Base-by-base conservation (phyloP, 139 green algal genomes). In the Chlorella vulgaris region DNA sequence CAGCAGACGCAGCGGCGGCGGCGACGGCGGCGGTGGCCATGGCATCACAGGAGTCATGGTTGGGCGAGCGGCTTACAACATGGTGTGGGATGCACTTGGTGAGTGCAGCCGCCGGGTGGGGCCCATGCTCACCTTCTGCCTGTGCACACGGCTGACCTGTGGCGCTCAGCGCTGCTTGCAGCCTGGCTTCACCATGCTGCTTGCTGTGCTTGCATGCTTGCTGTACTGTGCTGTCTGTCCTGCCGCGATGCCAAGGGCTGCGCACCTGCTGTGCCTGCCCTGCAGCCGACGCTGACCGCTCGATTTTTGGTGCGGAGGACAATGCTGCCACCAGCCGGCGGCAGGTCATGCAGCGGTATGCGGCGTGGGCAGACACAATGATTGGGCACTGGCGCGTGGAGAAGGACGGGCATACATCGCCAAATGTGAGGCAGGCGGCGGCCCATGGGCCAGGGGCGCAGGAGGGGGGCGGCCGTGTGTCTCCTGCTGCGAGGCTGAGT, bases 41-140 rank as follows among this genome's bases (percentile, higher is more conserved):
- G 40, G 69, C 33, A 60, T 98, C 2, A 74, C 93, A 51, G 96
- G 96, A 0, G 95, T 98, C 28, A 99, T 99, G 96, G 89, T 97
- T 53, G 93, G 96, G 8, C 81, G 96, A 0, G 90, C 89, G 1
- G 96, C 96, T 0, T 98, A 98, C 87, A 90, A 94, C 70, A 80
- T 91, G 65, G 92, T 93, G 2, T 98, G 95, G 95, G 82, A 93
- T 38, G 83, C 90, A 42, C 86, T 97, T 71, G 82, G 78, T n/a
- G 73, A 38, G 73, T 15, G 15, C 55, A n/a, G 18, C 55, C 55
- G n/a, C 18, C 47, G n/a, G 18, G 22, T 65, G 55, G 5, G n/a
- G n/a, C n/a, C n/a, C n/a, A n/a, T n/a, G n/a, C n/a, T n/a, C 21
- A n/a, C 55, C 5, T 65, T 65, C 18, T 58, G 47, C 15, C 47